These are phyloP conservation scores for Ilyonectria robusta DNA, from an alignment of 2,329 filamentous ascomycete genomes.

Conservation along the genomic window DNA sequence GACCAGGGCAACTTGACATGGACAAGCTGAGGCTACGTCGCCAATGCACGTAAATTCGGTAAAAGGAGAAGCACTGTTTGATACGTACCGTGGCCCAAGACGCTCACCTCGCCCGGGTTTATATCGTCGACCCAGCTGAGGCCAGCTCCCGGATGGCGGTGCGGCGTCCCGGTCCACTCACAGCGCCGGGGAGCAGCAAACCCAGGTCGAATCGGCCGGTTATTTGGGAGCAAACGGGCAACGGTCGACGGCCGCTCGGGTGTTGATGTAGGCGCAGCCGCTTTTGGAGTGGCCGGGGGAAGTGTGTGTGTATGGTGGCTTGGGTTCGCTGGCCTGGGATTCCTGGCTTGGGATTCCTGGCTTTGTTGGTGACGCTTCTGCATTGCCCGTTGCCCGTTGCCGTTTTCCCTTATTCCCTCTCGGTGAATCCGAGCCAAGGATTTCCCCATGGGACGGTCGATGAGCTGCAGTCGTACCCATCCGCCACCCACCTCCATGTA, in stretches of 20 bases:
- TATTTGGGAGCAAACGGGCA: constrained; percentile 16
- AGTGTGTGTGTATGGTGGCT: neutral
- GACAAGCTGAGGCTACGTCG: constrained; percentile 19
- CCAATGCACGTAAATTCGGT: constrained; percentile 25
- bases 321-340: constrained; percentile 4
- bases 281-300: neutral
- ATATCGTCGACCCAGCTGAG: constrained; percentile 4
- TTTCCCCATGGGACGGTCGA: constrained; percentile 2
- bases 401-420: neutral
- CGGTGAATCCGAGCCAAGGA: constrained; percentile 5
- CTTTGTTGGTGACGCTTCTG: constrained; percentile 2
- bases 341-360: constrained; percentile 18
- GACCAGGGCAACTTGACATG: constrained; percentile 7
- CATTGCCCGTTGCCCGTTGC: neutral
- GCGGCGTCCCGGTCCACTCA: constrained; percentile 28
- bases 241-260: constrained; percentile 17
- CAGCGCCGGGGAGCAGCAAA: neutral
- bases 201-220: constrained; percentile 7
- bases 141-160: constrained; percentile 20
- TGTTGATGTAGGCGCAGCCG: neutral
- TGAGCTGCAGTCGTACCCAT: constrained; percentile 15
- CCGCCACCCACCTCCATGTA: neutral
- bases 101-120: constrained; percentile 32
- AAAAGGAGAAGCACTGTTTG: constrained; percentile 9
- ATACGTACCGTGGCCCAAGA: constrained; percentile 23